Base-by-base conservation (phyloP, 148 eudicot species). In the Nyssa sinensis region DNA sequence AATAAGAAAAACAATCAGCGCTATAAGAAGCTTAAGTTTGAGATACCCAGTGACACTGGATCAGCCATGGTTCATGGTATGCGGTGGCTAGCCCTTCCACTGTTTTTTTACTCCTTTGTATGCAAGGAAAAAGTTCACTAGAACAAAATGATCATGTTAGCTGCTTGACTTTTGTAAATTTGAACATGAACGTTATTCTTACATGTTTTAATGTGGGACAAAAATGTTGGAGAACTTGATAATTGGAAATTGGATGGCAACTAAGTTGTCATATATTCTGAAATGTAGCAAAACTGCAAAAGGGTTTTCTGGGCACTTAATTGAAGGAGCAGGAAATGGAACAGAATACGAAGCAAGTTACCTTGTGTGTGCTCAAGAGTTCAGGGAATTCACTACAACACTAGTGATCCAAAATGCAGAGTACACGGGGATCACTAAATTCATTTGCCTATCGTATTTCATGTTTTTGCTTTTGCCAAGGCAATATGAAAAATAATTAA, bases 41-140 rank as follows among this genome's bases (percentile, higher is more conserved):
- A 95, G 73, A 73, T 92, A 59, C 96, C 97, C 16, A 62, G 69
- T 14, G 98, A 92, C 72, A 86, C 98, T 59, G 98, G 98, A 59
- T 87, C 98, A 72, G 87, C 89, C 72, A 67, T 92, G 82, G 91
- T 95, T 73, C 98, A 95, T 79, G 98, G 98, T 94, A 90, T 70
- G 86, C 72, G 24, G 39, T 65, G 58, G 7, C 33, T 28, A 31
- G 41, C 39, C 19, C 70, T 51, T 31, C 49, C 33, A 1, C 17
- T 69, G 61, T 69, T 69, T 66, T 9, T 66, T 30, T 11, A 30
- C n/a, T 41, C 30, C 23, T 39, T 0, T 39, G 14, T 61, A 39
- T 62, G 19, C 39, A 44, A 13, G 14, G 24, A 34, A 4, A 9
- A 21, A 3, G 32, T 30, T 62, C 41, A 47, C 59, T 73, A 32